Evolutionary conservation across 176 grass and related monocot genomes (phyloP), one percentile per base, ranked within the genome.

Genomic region (Paspalum notatum): DNA sequence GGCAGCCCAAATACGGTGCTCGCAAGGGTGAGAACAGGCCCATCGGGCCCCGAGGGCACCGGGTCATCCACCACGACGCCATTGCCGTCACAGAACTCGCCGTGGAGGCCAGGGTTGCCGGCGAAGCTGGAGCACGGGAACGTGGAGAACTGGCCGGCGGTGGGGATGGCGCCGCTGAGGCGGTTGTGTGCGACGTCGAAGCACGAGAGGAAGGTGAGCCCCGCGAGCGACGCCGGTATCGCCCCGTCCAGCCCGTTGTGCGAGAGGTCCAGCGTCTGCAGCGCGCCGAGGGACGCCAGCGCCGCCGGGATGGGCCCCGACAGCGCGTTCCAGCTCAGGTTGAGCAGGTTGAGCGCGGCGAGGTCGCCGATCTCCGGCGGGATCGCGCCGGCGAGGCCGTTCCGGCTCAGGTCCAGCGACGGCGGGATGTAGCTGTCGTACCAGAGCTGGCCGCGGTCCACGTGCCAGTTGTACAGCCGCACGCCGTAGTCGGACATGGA

Each of bases 321-420:
- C 17, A 91, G 70, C 62, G 74, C 27, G 38, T 91, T 91, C 7
- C 48, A 57, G 70, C 89, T 84, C 32, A 91, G 81, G 66, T 91
- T 72, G 0, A 91, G 71, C 5, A 87, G 45, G 27, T 59, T 77
- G 24, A 91, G 84, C n/a, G 60, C 75, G 21, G 66, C 67, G 7
- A 91, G 65, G 26, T 26, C 66, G 38, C 84, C 89, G 7, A 85
- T 59, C 69, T 84, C 85, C 15, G 76, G 76, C 17, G 49, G 69
- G 49, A 91, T 62, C 5, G 4, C 27, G 51, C 89, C 85, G 8
- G 89, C 47, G 26, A 91, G 89, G 15, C 27, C 22, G 71, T 87
- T 91, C 27, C 64, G 61, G 69, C 57, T 77, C 7, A 91, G 75
- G 64, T 84, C 65, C 22, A 83, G 75, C 71, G 79, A 77, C 41